Evolutionary conservation across 768 basidiomycete species (phyloP).

Genomic region (Pulveroboletus frians): DNA sequence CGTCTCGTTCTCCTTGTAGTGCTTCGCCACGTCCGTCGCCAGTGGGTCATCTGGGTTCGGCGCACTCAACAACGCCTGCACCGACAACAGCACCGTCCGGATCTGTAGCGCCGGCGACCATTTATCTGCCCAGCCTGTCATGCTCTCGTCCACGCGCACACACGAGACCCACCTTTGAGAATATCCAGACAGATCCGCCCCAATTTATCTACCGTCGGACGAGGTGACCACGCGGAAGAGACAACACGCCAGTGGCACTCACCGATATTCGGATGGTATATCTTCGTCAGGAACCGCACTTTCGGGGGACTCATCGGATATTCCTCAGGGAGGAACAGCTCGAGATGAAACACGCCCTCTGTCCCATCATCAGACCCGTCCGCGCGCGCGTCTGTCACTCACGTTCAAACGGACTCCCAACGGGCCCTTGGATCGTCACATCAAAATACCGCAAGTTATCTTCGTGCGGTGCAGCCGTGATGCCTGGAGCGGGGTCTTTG

Average conservation of each 20-base stretch:
- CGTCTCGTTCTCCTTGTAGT: conserved; percentile 96
- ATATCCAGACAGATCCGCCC: conserved; percentile 98
- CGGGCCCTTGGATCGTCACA: conserved; percentile 93
- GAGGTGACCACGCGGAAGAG: conserved; percentile 19
- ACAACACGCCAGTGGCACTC: conserved; percentile 31
- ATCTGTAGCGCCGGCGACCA: conserved; percentile 99
- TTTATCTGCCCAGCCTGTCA: conserved; percentile 59
- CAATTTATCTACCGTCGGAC: conserved; percentile 73
- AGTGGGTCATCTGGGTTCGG: conserved; percentile 97
- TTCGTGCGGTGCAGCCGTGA: conserved; percentile 91
- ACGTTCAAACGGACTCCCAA: conserved; percentile 90
- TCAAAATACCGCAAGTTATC: conserved; percentile 99
- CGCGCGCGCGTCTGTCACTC: conserved; percentile 24
- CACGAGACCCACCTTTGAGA: conserved; percentile 67
- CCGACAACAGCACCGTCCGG: conserved; percentile 91
- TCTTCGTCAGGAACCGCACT: conserved; percentile 95
- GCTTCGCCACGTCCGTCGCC: conserved; percentile 93
- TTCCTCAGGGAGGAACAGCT: conserved; percentile 96
- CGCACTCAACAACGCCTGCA: conserved; percentile 93
- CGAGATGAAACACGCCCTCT: conserved; percentile 95
- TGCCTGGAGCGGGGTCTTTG: conserved; percentile 95
- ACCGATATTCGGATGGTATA: conserved; percentile 99
- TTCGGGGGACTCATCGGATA: conserved; percentile 99
- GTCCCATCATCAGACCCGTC: conserved; percentile 5
- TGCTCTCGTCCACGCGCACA: not conserved